Evolutionary conservation across 1,284 basidiomycete species (phyloP), one percentile per base, ranked within the genome.

Genomic region (Phellinidium pouzarii): DNA sequence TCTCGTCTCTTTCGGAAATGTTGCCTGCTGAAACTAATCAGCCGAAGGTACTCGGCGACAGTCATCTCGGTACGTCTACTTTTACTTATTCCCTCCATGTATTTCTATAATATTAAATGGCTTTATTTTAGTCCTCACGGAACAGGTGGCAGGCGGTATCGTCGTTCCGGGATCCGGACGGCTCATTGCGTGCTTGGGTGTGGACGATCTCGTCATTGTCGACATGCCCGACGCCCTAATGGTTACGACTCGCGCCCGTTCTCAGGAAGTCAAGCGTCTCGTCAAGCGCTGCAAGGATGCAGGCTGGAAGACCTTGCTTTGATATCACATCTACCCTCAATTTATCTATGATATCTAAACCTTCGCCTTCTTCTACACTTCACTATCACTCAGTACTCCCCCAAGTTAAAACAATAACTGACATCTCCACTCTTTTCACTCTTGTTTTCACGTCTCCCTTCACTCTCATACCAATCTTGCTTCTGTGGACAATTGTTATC

Each of bases 191-290:
- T 85, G 85, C 63, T 73, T 91, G 8, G 87, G 87, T 3, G 88
- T 91, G 37, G 87, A 91, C 66, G 87, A 91, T 68, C 72, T 91
- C 53, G 84, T 91, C 57, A 86, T 91, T 56, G 87, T 91, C 46
- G 87, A 91, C 65, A 90, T 90, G 80, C 84, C 87, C 4, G 88
- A 91, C 64, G 89, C 87, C 11, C 70, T 91, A 29, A 79, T 91
- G 45, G 84, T 91, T 56, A 91, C 87, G n/a, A 91, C 87, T 2
- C 83, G 87, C 52, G 87, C 88, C 22, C 83, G 87, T 45, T 88
- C 86, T 25, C 87, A 91, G 63, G 87, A 91, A 64, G 87, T 91
- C 59, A 90, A 90, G 66, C 78, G 84, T 22, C 71, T 89, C 42
- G 86, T 89, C 53, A 85, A 85, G 70, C 88, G 82, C 64, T 77